Base-by-base conservation (phyloP, 371 early-diverging fungal genomes). In the Rhizomucor miehei region DNA sequence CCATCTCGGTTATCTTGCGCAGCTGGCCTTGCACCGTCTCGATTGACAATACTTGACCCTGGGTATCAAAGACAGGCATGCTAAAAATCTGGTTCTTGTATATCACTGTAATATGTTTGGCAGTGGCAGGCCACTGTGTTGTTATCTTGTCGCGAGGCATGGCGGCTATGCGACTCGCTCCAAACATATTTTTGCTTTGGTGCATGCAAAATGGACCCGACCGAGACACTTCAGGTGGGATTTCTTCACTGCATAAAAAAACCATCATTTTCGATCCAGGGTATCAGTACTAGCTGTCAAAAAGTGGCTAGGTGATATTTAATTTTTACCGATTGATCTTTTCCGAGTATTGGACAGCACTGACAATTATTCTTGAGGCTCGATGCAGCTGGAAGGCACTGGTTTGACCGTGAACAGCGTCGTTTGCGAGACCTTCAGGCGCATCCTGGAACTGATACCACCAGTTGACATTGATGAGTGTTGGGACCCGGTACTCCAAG, bases 391-490 rank as follows among this genome's bases (percentile, higher is more conserved):
- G 96, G 46, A 83, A 73, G 41, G 75, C 79, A 21, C 89, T 85
- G 19, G 85, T 69, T 10, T 66, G 69, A n/a, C 88, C 90, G 9
- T 66, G 62, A 1, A 73, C 65, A 13, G 72, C 67, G 4, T 62
- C 55, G 0, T 73, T 60, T 6, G 24, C 56, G 14, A 83, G 66
- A 29, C 79, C 82, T 1, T 54, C 53, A 4, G 82, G 82, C 46
- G 80, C 81, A 62, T 90, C 88, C 29, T 71, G 75, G 63, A 87
- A 82, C 62, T 81, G 77, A 35, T 77, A 84, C 85, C 80, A 93
- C 95, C 94, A 95, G 62, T 94, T 95, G 51, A 90, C 88, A 59
- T 94, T 91, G 71, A 93, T 82, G 59, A 92, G 69, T 6, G 86
- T 79, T 2, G 92, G 86, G 9, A 85, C 89, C 23, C 95, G 80